Evolutionary conservation across 192 early-diverging fungal species (phyloP), one percentile per base, ranked within the genome.

Genomic region (Umbelopsis sp.): DNA sequence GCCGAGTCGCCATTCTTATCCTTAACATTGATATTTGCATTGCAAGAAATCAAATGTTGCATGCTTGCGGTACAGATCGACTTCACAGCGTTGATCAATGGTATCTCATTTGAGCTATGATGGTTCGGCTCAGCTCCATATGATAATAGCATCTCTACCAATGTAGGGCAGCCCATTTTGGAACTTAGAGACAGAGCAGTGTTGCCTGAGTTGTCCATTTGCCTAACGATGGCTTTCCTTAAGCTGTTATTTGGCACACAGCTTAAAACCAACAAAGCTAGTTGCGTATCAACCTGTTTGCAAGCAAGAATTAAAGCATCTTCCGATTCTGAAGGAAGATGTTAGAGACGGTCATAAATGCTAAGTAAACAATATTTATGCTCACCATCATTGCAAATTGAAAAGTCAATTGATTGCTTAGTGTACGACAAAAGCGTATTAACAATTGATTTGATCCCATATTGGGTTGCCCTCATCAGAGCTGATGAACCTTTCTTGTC

Each of bases 1-100:
- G 73, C 82, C 33, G 48, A 80, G 44, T 48, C 67, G 49, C 74
- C 77, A 46, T 37, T 22, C 1, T 11, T 5, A 45, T 75, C 37
- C 5, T 44, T 18, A 11, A 20, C 20, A 25, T 72, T 70, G 22
- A 72, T 46, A 44, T 58, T 12, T 4, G 77, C 72, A 27, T 70
- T 70, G 22, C 45, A 12, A 27, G 64, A 5, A 6, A 79, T 21
- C 21, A 79, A 37, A 9, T 49, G n/a, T 22, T 69, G 9, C 5
- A 75, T 44, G 4, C 55, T 15, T 5, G 68, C 45, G 20, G 70
- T 27, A n/a, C 64, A 49, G 33, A 64, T 50, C 2, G 49, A 16
- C 33, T 55, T 49, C 37, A 74, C 30, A 44, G 77, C 66, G 21
- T 68, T 69, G 3, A 71, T 68, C 12, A 79, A 22, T 22, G 78